Base-by-base conservation (phyloP, 2,329 filamentous ascomycete genomes). In the Ceratocystis diversiconidia region DNA sequence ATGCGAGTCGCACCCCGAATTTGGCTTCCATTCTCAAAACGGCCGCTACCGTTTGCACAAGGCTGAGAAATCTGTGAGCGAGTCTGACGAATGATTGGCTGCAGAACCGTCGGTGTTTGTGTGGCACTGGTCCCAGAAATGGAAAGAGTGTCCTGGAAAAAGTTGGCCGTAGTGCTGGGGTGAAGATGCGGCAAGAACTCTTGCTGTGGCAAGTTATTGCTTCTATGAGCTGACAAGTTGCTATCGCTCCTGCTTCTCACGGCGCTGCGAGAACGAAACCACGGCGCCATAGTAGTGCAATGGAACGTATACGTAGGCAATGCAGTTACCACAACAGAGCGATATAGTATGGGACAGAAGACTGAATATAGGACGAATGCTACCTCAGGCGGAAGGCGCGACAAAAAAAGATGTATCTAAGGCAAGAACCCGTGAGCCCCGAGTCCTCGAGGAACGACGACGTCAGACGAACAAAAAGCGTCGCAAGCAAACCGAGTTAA, bases 131-230 rank as follows among this genome's bases (percentile, higher is more conserved):
- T 2, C 30, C 55, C 55, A 30, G 55, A 59, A 59, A 36, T 17
- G 55, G 55, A 30, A 59, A 59, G 28, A 32, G 55, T n/a, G 25
- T 15, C 28, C 7, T 17, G 3, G 55, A 59, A 59, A n/a, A 59
- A 59, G 55, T 59, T 30, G 55, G 28, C 17, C 1, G 55, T 32
- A 32, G n/a, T 32, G 28, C 17, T 36, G 5, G 55, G 55, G 30
- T 59, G 55, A 59, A 59, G 17, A 8, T 59, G 55, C 55, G 55
- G 55, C 55, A 59, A n/a, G 55, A 25, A 59, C 55, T 59, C 55
- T 36, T 36, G 28, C 8, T 28, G 55, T 36, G 55, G 55, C 55
- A 30, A 17, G 55, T 36, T 59, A 30, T 36, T 59, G 25, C 55
- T 15, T 59, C 28, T 59, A 28, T 59, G 28, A 10, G 55, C 7